phyloP scores from a whole-genome alignment of 2,329 filamentous ascomycete genomes.

The Nigrospora oryzae region DNA sequence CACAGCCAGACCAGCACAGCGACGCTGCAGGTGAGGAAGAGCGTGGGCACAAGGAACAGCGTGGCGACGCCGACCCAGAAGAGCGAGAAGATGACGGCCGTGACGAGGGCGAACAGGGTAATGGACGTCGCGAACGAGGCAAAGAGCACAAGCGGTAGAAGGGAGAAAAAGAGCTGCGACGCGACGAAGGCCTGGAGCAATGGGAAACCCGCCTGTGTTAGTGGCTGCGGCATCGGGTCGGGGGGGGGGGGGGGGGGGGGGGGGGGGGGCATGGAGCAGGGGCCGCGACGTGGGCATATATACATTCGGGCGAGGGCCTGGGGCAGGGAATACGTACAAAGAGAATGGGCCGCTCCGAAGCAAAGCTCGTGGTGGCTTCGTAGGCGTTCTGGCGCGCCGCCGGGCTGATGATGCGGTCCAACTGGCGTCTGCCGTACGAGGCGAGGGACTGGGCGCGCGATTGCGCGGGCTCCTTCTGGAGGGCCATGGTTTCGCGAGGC shows the following conservation, averaged over 20 bases:
- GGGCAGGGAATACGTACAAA: constrained; percentile 42
- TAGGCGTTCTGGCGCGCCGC: constrained; percentile 50
- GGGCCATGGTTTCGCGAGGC: no score
- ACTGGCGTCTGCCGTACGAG: constrained; percentile 31
- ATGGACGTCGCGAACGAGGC: constrained; percentile 54
- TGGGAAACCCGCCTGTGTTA: neutral
- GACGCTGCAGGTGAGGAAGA: constrained; percentile 56
- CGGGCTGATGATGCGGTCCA: constrained; percentile 49
- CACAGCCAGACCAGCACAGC: constrained; percentile 61
- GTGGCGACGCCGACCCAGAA: constrained; percentile 61
- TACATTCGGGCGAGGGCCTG: neutral
- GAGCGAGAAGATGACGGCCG: constrained; percentile 56
- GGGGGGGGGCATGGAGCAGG: no score
- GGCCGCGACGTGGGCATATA: no score
- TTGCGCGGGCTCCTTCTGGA: constrained; percentile 2
- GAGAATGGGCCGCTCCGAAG: constrained; percentile 57
- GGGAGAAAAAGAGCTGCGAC: constrained; percentile 55
- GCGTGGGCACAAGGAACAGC: constrained; percentile 57
- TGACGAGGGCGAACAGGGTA: constrained; percentile 52
- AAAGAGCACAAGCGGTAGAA: constrained; percentile 63
- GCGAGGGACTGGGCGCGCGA: constrained; percentile 26
- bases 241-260: no score
- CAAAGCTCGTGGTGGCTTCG: constrained; percentile 44
- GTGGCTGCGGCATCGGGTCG: no score
- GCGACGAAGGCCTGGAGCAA: constrained; percentile 54